Conservation (phyloP, 2,329 filamentous ascomycete genomes). For the Xylariaceae sp. region DNA sequence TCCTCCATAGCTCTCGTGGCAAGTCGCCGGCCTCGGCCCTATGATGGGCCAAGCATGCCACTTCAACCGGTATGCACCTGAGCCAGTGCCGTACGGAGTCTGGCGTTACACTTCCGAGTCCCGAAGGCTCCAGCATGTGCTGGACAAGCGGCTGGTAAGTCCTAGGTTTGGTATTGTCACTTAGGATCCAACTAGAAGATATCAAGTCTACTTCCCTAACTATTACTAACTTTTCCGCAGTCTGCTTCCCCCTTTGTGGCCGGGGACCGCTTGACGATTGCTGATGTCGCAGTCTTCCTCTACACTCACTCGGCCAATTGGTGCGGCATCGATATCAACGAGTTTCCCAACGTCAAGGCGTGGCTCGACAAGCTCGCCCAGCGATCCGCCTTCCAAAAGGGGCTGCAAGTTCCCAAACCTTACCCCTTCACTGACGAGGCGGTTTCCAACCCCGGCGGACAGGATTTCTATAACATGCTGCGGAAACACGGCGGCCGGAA, state of each 20-base stretch:
- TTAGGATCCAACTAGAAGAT: too few species aligned
- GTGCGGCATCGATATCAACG: constrained; percentile 62
- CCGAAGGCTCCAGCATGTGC: constrained; percentile 71
- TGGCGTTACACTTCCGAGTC: constrained; percentile 78
- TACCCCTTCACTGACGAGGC: constrained; percentile 43
- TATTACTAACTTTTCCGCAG: too few species aligned
- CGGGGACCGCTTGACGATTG: constrained; percentile 68
- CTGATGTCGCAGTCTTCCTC: constrained; percentile 59
- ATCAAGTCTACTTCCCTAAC: too few species aligned
- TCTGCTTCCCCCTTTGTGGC: too few species aligned
- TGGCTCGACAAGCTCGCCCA: constrained; percentile 67
- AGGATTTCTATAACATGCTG: too few species aligned
- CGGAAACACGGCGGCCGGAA: too few species aligned
- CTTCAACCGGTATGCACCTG: constrained; percentile 68
- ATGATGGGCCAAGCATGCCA: constrained; percentile 77
- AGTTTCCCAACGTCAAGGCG: constrained; percentile 66
- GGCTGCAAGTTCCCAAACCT: constrained; percentile 60
- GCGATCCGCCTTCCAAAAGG: constrained; percentile 65
- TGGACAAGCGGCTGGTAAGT: constrained; percentile 64
- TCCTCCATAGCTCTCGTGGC: constrained; percentile 72
- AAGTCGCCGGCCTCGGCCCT: constrained; percentile 75
- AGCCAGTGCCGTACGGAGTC: constrained; percentile 70
- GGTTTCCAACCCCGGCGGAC: too few species aligned
- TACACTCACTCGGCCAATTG: too few species aligned
- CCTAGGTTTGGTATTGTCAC: too few species aligned